Evolutionary conservation across 2,329 filamentous ascomycete genomes (phyloP), one percentile per base, ranked within the genome.

Genomic region (Monosporascus sp.): DNA sequence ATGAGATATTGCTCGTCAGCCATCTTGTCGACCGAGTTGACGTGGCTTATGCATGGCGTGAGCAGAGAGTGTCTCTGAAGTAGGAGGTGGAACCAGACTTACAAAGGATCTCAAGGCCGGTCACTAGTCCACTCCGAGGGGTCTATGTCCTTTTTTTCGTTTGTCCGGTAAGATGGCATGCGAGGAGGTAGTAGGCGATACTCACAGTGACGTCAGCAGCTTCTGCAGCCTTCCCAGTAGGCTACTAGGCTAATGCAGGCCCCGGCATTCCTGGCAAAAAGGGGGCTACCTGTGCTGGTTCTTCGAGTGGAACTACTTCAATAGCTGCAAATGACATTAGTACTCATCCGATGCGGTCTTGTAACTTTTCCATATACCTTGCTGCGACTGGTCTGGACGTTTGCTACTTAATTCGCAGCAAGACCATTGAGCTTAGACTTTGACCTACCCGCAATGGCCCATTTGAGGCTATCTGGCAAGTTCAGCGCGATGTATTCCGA

Each of bases 191-290:
- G 5, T 24, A 9, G 4, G 24, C 8, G 22, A 24, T 14, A 55
- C 62, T 53, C 49, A 61, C 62, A n/a, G 53, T 55, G 26, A 61
- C 57, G 3, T 53, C 48, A 28, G 53, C 48, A 20, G 52, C 54
- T 35, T 56, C 48, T 18, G 62, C 62, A 7, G 40, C 51, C 18
- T 18, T 55, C 48, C 45, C 49, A 54, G 20, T 63, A 64, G 17
- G 55, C 52, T 4, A 64, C 61, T 7, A 61, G 53, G 43, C 60
- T 63, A 9, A 62, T 57, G 49, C 59, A 63, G 40, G 62, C 57
- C 20, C 53, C 58, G 20, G 57, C 53, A 17, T 55, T 55, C 35
- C 55, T 48, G 9, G 60, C 49, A 24, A 59, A 47, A 22, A 22
- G 0, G 49, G 31, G 31, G 53, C 47, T 17, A 63, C 43, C 37